These are phyloP conservation scores for Russula brevipes DNA, from an alignment of 768 basidiomycete species.

Conservation along the genomic window DNA sequence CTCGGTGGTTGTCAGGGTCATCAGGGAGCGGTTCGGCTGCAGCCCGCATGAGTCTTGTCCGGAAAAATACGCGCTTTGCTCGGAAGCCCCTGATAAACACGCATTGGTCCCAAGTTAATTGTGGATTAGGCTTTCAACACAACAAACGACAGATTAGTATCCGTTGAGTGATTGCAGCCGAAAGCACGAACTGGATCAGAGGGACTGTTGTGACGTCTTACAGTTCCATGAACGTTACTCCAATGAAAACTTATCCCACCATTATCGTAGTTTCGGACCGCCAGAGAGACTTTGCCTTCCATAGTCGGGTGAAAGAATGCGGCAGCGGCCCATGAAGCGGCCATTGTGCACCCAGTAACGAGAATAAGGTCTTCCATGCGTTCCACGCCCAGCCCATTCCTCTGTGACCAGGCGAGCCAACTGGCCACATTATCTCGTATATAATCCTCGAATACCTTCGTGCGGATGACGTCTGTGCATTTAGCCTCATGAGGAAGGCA, in stretches of 20 bases:
- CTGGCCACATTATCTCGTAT: neutral
- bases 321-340: neutral
- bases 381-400: neutral
- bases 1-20: neutral
- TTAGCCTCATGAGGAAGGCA: neutral
- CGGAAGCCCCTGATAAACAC: conserved; percentile 7
- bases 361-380: conserved; percentile 4
- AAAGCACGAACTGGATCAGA: neutral
- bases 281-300: neutral
- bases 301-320: neutral
- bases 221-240: neutral
- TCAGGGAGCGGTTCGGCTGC: conserved; percentile 2
- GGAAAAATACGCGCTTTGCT: conserved; percentile 5
- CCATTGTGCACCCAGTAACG: neutral
- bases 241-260: neutral
- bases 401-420: neutral
- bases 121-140: neutral
- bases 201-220: neutral
- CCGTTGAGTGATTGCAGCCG: neutral
- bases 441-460: neutral
- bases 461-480: neutral
- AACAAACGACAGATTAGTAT: neutral
- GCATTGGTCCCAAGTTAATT: neutral
- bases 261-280: neutral
- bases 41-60: neutral